Conservation (phyloP, 2,329 filamentous ascomycete genomes). For the Huntiella moniliformis region DNA sequence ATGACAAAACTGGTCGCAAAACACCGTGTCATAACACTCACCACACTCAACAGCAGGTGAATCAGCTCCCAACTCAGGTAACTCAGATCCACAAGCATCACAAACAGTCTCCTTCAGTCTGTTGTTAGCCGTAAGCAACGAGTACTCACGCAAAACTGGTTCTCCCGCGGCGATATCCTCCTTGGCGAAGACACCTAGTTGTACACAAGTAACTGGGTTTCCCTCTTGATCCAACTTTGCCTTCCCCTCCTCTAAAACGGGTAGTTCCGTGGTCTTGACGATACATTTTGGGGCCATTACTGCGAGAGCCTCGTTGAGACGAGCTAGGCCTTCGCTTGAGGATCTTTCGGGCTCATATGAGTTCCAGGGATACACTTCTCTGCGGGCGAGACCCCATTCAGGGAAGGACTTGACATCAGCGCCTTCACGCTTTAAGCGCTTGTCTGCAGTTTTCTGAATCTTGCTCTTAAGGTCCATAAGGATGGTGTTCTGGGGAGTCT, state of each 20-base stretch:
- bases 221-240: slow-evolving; percentile 26
- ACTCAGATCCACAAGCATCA: slow-evolving; percentile 65
- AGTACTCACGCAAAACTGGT: slow-evolving; percentile 61
- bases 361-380: slow-evolving; percentile 55
- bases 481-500: slow-evolving; percentile 35
- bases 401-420: slow-evolving; percentile 40
- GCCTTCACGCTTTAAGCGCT: slow-evolving; percentile 26
- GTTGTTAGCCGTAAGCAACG: slow-evolving; percentile 75
- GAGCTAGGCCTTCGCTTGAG: slow-evolving; percentile 45
- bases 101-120: slow-evolving; percentile 72
- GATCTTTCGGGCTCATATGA: slow-evolving; percentile 50
- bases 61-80: slow-evolving; percentile 20
- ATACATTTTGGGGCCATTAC: slow-evolving; percentile 63
- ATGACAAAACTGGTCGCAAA: slow-evolving; percentile 42
- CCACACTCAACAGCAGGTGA: slow-evolving; percentile 29
- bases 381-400: slow-evolving; percentile 49
- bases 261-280: slow-evolving; percentile 57
- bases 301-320: slow-evolving; percentile 52
- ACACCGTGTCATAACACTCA: slow-evolving; percentile 47
- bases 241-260: slow-evolving; percentile 43
- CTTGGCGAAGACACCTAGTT: slow-evolving; percentile 80
- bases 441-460: slow-evolving; percentile 33
- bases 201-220: slow-evolving; percentile 42
- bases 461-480: slow-evolving; percentile 34
- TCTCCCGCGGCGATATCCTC: slow-evolving; percentile 62